These are phyloP conservation scores for Castanea crenata DNA, from an alignment of 306 rosid genomes.

Conservation along the genomic window DNA sequence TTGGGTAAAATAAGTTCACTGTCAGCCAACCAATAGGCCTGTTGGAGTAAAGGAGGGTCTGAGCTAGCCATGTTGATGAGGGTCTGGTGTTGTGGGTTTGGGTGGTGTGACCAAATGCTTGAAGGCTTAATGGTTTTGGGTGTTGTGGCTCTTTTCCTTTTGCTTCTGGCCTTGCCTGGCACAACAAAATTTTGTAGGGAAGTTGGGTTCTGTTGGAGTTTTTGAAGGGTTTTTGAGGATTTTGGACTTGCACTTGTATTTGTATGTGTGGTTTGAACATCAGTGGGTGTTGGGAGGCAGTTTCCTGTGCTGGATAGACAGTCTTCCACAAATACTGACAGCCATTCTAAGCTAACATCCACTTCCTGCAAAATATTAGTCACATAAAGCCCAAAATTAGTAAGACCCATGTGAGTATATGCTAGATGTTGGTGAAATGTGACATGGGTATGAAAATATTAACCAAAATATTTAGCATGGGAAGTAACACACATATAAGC, in stretches of 20 bases:
- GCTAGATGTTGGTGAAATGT: background rate
- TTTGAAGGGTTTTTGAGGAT: constrained; percentile 35
- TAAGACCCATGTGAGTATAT: background rate
- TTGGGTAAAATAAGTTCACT: constrained; percentile 53
- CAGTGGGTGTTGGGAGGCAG: constrained; percentile 40
- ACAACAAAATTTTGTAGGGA: constrained; percentile 39
- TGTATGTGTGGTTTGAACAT: constrained; percentile 18
- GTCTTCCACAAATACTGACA: constrained; percentile 71
- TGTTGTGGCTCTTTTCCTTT: constrained; percentile 55
- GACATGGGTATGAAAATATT: background rate
- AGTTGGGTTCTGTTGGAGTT: constrained; percentile 17
- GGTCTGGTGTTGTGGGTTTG: constrained; percentile 37
- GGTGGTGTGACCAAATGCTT: constrained; percentile 34
- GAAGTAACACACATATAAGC: constrained; percentile 1
- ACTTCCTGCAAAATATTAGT: constrained; percentile 42
- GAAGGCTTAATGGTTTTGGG: constrained; percentile 38
- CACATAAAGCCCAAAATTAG: constrained; percentile 11
- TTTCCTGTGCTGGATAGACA: constrained; percentile 59
- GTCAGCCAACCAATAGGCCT: constrained; percentile 60
- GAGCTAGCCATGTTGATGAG: constrained; percentile 23
- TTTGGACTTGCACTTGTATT: constrained; percentile 25
- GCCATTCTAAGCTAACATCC: constrained; percentile 71
- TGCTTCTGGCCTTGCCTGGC: constrained; percentile 76
- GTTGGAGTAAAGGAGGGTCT: constrained; percentile 58
- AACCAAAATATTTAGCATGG: background rate